Percentiles rank a stretch among this genome's conserved stretches.
Evolutionary conservation across 2,329 filamentous ascomycete species (phyloP).

Genomic region (Hypoxylon sp.): DNA sequence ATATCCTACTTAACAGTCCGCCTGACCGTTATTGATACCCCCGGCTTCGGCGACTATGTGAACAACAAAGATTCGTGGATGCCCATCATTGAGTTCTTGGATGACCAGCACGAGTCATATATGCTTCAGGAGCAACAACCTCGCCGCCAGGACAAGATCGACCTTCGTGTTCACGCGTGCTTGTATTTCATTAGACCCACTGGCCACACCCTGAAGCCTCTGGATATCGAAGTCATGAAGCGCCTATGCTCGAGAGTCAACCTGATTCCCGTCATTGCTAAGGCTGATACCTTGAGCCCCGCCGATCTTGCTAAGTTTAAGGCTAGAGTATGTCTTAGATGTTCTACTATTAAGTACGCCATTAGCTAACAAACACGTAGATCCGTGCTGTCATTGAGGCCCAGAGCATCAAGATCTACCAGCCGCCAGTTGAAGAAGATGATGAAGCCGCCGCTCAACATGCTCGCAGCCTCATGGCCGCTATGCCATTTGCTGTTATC

Average conservation of each 20-base stretch:
- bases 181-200: slow-evolving; percentile 99
- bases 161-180: slow-evolving; percentile 97
- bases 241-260: slow-evolving; percentile 98
- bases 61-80: slow-evolving; percentile 99
- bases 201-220: slow-evolving; percentile 96
- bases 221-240: slow-evolving; percentile 99
- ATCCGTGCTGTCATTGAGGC: slow-evolving; percentile 96
- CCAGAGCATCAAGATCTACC: slow-evolving; percentile 99
- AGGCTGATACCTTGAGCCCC: slow-evolving; percentile 97
- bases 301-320: slow-evolving; percentile 94
- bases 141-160: slow-evolving; percentile 97
- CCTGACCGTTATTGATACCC: slow-evolving; percentile 98
- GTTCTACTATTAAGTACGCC: not conserved
- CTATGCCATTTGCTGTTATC: slow-evolving; percentile 99
- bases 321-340: slow-evolving; percentile 78
- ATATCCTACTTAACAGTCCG: slow-evolving; percentile 75
- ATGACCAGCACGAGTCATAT: slow-evolving; percentile 99
- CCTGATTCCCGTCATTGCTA: slow-evolving; percentile 97
- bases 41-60: slow-evolving; percentile 99
- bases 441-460: slow-evolving; percentile 97
- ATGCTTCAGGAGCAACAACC: slow-evolving; percentile 99
- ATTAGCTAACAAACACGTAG: slow-evolving; percentile 62
- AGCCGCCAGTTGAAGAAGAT: slow-evolving; percentile 97
- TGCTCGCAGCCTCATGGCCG: slow-evolving; percentile 92
- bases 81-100: slow-evolving; percentile 99